Evolutionary conservation across 495 filamentous ascomycete species (phyloP).

Genomic region (Acidomyces sp.): DNA sequence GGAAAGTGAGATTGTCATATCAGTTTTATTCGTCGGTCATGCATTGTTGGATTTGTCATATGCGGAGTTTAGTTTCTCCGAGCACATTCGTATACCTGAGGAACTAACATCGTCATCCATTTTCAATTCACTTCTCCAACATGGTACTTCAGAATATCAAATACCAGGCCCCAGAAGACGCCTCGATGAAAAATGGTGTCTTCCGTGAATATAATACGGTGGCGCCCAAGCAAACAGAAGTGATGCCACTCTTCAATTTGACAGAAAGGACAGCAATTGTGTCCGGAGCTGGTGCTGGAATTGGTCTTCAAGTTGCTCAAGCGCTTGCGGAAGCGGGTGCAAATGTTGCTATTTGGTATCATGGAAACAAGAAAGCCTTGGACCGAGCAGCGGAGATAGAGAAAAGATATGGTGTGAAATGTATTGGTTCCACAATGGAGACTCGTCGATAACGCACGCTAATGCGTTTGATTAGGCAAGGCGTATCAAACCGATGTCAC

Average conservation of each 20-base stretch:
- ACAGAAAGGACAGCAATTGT: conserved; percentile 76
- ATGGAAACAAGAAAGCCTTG: conserved; percentile 57
- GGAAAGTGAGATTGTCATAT: no score
- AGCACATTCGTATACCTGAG: no score
- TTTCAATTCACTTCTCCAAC: no score
- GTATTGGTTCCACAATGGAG: conserved; percentile 29
- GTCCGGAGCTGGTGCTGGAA: conserved; percentile 68
- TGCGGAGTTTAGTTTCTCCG: no score
- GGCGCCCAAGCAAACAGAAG: conserved; percentile 41
- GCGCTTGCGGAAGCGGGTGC: conserved; percentile 72
- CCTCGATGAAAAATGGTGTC: conserved; percentile 22
- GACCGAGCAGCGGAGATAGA: conserved; percentile 62
- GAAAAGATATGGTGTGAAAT: conserved; percentile 64
- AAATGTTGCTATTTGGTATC: conserved; percentile 81
- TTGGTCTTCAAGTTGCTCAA: conserved; percentile 65
- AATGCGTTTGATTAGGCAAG: conserved; percentile 16
- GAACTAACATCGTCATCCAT: no score
- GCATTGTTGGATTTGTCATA: no score
- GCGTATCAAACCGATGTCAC: conserved; percentile 25
- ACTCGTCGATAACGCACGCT: neutral
- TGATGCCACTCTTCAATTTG: conserved; percentile 71
- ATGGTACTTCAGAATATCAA: conserved; percentile 11
- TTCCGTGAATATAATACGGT: conserved; percentile 27
- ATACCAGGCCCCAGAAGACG: conserved; percentile 13
- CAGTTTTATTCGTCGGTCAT: no score